Evolutionary conservation across 768 basidiomycete species (phyloP).

Genomic region (Cubamyces sp.): DNA sequence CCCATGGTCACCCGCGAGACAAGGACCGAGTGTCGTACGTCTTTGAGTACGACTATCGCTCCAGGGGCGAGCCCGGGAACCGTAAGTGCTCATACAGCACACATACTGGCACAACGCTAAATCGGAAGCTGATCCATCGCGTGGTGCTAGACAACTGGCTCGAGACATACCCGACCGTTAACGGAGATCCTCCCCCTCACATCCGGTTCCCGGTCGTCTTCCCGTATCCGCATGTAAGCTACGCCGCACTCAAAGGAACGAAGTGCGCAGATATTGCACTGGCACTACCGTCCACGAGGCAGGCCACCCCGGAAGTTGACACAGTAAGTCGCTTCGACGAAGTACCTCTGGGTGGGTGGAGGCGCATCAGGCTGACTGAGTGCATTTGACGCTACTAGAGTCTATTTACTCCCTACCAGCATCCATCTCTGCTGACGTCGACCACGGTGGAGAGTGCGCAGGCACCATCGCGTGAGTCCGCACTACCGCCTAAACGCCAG

Average conservation of each 20-base stretch:
- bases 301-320: conserved; percentile 20
- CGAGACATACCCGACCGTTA: conserved; percentile 11
- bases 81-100: conserved; percentile 24
- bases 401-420: conserved; percentile 23
- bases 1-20: background rate
- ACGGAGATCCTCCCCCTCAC: conserved; percentile 22
- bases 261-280: conserved; percentile 26
- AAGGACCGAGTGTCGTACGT: conserved; percentile 29
- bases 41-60: conserved; percentile 35
- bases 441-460: conserved; percentile 11
- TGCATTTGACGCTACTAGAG: conserved; percentile 9
- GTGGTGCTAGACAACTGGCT: conserved; percentile 31
- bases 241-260: conserved; percentile 20
- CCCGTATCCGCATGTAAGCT: conserved; percentile 32
- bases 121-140: background rate
- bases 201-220: conserved; percentile 24
- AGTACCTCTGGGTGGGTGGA: background rate
- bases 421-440: conserved; percentile 12
- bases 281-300: conserved; percentile 23
- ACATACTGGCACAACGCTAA: too few species aligned
- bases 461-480: background rate
- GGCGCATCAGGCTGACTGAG: background rate
- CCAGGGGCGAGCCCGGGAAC: conserved; percentile 28
- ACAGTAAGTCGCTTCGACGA: background rate
- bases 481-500: background rate